These are phyloP conservation scores for Juncus inflexus DNA, from an alignment of 176 grass and related monocot genomes.

Conservation along the genomic window DNA sequence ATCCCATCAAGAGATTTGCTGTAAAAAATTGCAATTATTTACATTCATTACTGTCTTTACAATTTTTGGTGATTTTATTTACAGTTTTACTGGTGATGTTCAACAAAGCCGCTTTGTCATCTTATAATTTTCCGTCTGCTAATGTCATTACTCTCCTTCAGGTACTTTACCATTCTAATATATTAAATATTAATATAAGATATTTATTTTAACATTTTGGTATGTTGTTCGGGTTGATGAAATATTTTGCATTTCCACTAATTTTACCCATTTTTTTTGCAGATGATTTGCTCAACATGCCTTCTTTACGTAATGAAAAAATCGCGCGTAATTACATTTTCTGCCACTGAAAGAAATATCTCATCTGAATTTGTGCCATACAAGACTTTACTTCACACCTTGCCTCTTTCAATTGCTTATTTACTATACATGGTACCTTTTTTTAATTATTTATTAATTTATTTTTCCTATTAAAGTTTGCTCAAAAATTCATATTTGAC, in stretches of 20 bases:
- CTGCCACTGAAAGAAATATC: constrained; percentile 54
- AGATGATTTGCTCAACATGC: constrained; percentile 80
- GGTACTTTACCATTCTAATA: constrained; percentile 29
- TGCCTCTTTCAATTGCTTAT: constrained; percentile 90
- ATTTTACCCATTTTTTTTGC: constrained; percentile 29
- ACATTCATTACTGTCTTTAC: constrained; percentile 13
- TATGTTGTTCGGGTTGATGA: background rate
- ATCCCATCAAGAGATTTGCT: too few relatives aligned
- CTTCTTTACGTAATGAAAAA: constrained; percentile 85
- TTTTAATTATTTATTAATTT: constrained; percentile 10
- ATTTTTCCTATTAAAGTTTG: background rate
- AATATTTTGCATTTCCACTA: background rate
- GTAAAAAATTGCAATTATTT: background rate
- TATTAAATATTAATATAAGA: background rate
- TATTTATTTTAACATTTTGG: background rate
- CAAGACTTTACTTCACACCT: constrained; percentile 66
- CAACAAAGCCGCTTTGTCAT: constrained; percentile 95
- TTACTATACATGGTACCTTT: constrained; percentile 94
- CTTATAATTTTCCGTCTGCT: constrained; percentile 85
- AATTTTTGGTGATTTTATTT: constrained; percentile 32
- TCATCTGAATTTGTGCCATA: constrained; percentile 61
- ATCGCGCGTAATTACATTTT: constrained; percentile 80
- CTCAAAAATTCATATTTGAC: too few relatives aligned
- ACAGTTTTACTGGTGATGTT: constrained; percentile 96
- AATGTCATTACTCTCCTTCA: constrained; percentile 98